Evolutionary conservation across 2,329 filamentous ascomycete genomes (phyloP).

Genomic region (Aspergillus sp.): DNA sequence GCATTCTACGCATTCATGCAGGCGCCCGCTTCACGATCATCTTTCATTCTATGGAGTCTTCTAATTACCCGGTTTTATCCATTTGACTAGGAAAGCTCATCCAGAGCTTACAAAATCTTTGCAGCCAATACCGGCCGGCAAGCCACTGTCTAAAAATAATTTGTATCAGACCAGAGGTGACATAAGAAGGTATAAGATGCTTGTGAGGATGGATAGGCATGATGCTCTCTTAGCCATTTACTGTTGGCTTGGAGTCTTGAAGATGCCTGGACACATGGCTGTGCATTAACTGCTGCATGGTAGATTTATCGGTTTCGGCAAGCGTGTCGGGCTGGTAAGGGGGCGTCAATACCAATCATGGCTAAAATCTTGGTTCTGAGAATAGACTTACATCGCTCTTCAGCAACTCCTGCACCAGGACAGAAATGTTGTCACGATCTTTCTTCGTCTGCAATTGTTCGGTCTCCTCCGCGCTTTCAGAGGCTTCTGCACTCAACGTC

Average conservation of each 20-base stretch:
- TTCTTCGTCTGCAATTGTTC: constrained; percentile 33
- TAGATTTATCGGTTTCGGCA: constrained; percentile 26
- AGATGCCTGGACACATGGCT: constrained; percentile 26
- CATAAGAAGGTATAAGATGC: too few species aligned
- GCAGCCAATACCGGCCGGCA: too few species aligned
- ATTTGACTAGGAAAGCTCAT: too few species aligned
- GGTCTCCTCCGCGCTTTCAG: constrained; percentile 24
- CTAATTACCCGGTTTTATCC: too few species aligned
- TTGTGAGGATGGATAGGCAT: neutral
- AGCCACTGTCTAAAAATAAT: too few species aligned
- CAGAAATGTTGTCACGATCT: constrained; percentile 44
- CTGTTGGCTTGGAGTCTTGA: constrained; percentile 8
- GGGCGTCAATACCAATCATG: constrained; percentile 3
- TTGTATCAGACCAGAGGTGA: too few species aligned
- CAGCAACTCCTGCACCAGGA: constrained; percentile 43
- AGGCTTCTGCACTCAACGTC: constrained; percentile 26
- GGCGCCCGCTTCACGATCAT: too few species aligned
- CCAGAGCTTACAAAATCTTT: too few species aligned
- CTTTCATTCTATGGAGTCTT: too few species aligned
- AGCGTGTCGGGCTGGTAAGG: constrained; percentile 32
- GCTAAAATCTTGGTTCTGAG: neutral
- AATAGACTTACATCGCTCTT: constrained; percentile 39
- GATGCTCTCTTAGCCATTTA: neutral
- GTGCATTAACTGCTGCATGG: constrained; percentile 33
- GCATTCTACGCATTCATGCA: too few species aligned